Conservation (phyloP, 2,329 filamentous ascomycete genomes). For the Monosporascus sp. region DNA sequence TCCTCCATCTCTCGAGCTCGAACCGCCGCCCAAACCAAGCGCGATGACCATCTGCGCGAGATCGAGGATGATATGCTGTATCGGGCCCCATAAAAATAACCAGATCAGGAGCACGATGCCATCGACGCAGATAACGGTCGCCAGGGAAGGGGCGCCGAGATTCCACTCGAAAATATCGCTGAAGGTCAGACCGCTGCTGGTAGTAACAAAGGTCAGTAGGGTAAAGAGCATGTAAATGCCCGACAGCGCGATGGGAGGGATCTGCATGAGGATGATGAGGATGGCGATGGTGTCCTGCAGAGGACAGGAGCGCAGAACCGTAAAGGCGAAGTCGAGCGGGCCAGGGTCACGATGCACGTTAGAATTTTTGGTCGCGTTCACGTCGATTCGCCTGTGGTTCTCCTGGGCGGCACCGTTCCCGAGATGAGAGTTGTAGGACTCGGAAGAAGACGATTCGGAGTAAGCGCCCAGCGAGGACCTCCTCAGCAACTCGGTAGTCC, state of each 20-base stretch:
- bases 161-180: constrained; percentile 89
- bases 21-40: constrained; percentile 80
- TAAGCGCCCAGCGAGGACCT: constrained; percentile 35
- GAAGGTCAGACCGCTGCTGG: constrained; percentile 73
- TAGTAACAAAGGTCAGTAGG: constrained; percentile 83
- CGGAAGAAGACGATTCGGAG: constrained; percentile 52
- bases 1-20: constrained; percentile 60
- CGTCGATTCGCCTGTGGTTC: constrained; percentile 61
- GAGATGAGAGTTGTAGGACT: constrained; percentile 39
- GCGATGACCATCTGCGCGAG: constrained; percentile 91
- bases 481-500: constrained; percentile 33
- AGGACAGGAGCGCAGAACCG: constrained; percentile 83
- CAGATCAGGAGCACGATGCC: constrained; percentile 77
- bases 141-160: constrained; percentile 77
- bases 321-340: constrained; percentile 72
- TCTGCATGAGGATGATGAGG: constrained; percentile 88
- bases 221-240: constrained; percentile 90
- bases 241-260: constrained; percentile 82
- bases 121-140: constrained; percentile 80
- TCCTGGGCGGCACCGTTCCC: constrained; percentile 37
- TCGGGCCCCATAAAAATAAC: constrained; percentile 80
- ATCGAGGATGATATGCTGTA: constrained; percentile 84
- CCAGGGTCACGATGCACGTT: constrained; percentile 66
- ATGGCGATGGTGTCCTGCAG: constrained; percentile 95
- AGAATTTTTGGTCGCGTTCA: constrained; percentile 62